These are phyloP conservation scores for Liriodendron chinense DNA, from an alignment of 164 flowering plant genomes.

Conservation along the genomic window DNA sequence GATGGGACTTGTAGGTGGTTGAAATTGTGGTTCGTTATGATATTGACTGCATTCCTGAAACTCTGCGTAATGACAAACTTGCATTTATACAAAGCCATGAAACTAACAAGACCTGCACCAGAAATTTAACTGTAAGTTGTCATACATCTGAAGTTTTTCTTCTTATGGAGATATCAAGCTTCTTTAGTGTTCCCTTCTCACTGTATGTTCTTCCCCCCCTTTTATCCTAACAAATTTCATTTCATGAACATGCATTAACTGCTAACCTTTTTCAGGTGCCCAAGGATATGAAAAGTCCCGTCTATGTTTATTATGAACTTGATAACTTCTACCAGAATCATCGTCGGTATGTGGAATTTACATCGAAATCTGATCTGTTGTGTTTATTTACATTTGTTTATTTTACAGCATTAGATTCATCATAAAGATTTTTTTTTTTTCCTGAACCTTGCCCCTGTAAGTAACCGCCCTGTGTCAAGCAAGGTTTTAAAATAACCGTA, in stretches of 20 bases:
- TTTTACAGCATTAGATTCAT: too few species aligned
- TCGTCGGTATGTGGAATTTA: conserved; percentile 49
- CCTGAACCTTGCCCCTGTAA: too few species aligned
- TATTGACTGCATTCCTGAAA: conserved; percentile 49
- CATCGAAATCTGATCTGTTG: neutral
- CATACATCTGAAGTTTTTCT: neutral
- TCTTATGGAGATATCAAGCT: too few species aligned
- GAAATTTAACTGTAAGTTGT: conserved; percentile 44
- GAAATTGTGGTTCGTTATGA: conserved; percentile 80
- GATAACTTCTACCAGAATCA: conserved; percentile 82
- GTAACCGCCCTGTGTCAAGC: too few species aligned
- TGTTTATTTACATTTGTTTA: neutral
- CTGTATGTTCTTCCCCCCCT: neutral
- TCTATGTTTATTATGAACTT: conserved; percentile 71
- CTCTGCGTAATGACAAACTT: conserved; percentile 23
- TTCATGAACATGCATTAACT: conserved; percentile 1
- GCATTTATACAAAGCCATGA: conserved; percentile 42
- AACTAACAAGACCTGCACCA: conserved; percentile 66
- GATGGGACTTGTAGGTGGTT: conserved; percentile 52
- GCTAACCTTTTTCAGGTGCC: conserved; percentile 44
- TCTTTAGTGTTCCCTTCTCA: too few species aligned
- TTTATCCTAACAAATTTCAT: neutral
- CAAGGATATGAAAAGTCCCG: conserved; percentile 61
- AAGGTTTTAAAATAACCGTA: too few species aligned
- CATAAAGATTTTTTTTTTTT: too few species aligned